Base-by-base conservation (phyloP, 805 yeast species). In the Pichia kluyveri region DNA sequence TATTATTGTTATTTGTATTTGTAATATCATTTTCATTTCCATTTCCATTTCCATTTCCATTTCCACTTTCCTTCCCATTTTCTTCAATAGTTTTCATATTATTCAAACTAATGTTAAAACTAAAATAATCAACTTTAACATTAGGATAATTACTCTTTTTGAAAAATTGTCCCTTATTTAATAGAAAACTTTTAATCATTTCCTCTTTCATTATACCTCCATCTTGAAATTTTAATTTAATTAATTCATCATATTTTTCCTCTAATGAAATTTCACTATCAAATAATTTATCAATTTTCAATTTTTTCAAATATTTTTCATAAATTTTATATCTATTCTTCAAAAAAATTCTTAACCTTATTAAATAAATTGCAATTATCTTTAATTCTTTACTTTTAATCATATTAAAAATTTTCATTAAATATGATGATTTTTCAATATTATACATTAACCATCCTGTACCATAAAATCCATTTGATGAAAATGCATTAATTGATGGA, bases 381-480 rank as follows among this genome's bases (percentile, higher is more conserved):
- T 48, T 42, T 10, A 42, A 43, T 8, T 42, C 43, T 4, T 14
- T 15, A 10, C 23, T 32, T 32, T 34, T 17, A 18, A 52, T n/a
- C 14, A 42, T 38, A 9, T 36, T n/a, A 12, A 51, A 45, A 3
- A 44, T 14, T 9, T 18, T n/a, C 43, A n/a, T n/a, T n/a, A n/a
- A n/a, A n/a, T n/a, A n/a, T n/a, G n/a, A n/a, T n/a, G n/a, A n/a
- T n/a, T 36, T 38, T 18, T 12, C 15, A 15, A 46, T 23, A 11
- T 28, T 26, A 26, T 27, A 23, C 3, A 17, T 3, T 3, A 17
- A 4, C 45, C 50, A 38, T 8, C 42, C 46, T 10, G 46, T 27
- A 3, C 55, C 53, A 4, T 40, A 19, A 41, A 52, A 52, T 10
- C 31, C 40, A 31, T 40, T 51, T 8, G 46, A 30, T 6, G 53